Evolutionary conservation across 2,329 filamentous ascomycete genomes (phyloP), one percentile per base, ranked within the genome.

Genomic region (Claviceps purpurea): DNA sequence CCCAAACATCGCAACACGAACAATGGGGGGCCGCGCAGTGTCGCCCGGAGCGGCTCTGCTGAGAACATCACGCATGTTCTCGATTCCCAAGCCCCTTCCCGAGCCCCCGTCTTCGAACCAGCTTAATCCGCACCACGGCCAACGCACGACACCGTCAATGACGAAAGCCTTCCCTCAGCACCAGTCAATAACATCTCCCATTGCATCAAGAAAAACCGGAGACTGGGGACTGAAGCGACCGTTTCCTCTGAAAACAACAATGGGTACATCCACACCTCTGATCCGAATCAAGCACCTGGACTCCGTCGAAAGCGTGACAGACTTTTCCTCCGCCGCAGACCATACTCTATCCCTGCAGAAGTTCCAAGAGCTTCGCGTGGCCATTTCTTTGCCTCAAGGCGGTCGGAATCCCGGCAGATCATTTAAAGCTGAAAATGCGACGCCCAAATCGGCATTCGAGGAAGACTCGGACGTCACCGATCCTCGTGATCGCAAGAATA

Each of bases 211-310:
- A 24, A 72, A 75, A 42, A 80, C 80, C 62, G 91, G 91, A 39
- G 91, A 97, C 63, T 97, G 91, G 90, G 91, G 91, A 14, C 73
- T 96, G 60, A 97, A 97, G 72, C 77, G 91, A 52, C 76, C 89
- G 1, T 73, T 97, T 5, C 91, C 91, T 1, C 70, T 84, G 8
- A 84, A 84, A 65, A 82, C 85, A 3, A 90, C 88, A 5, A 79
- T 81, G 20, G 79, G 80, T 51, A 82, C 81, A 6, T 81, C 83
- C 6, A 83, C 82, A n/a, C 87, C 89, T 10, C 74, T 87, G 49
- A 78, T 95, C 51, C 81, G 87, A 57, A 71, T 97, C 59, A 82
- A 81, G 61, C 78, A 85, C 55, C 77, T 95, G 57, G 91, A 97
- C 71, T 87, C 88, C 2, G 78, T 82, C 59, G 89, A 96, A 68